Percentiles rank a stretch among this genome's conserved stretches.
Conservation (phyloP, 1,139 yeast genomes). For the Debaryomyces singareniensis region DNA sequence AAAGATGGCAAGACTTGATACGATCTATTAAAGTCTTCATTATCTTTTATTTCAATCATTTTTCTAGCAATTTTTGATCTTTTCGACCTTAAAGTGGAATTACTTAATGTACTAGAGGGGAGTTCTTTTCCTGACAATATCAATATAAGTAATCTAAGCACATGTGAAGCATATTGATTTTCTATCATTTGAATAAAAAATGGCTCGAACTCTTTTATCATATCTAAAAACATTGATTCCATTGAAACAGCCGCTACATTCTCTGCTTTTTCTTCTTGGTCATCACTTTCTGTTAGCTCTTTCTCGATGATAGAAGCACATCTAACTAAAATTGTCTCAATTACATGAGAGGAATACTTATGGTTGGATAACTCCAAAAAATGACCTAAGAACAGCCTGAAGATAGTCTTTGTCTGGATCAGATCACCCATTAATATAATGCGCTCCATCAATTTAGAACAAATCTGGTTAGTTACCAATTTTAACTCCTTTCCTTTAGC, state of each 20-base stretch:
- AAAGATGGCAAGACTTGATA: constrained; percentile 73
- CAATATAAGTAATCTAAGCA: constrained; percentile 63
- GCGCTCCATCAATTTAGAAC: constrained; percentile 89
- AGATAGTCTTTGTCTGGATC: constrained; percentile 57
- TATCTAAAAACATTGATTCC: constrained; percentile 58
- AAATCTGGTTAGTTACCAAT: constrained; percentile 87
- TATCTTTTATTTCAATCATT: constrained; percentile 83
- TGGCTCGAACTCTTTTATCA: constrained; percentile 64
- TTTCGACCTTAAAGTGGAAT: constrained; percentile 77
- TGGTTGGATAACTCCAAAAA: constrained; percentile 76
- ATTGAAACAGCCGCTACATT: constrained; percentile 41
- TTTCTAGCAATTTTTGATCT: constrained; percentile 87
- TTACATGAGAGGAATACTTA: constrained; percentile 89
- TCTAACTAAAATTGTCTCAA: constrained; percentile 78
- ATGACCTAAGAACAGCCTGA: constrained; percentile 63
- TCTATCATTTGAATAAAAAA: constrained; percentile 51
- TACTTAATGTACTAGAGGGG: constrained; percentile 69
- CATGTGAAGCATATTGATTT: constrained; percentile 87
- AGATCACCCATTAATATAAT: constrained; percentile 63
- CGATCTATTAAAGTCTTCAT: constrained; percentile 56
- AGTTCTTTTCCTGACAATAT: constrained; percentile 72
- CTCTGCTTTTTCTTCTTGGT: constrained; percentile 24
- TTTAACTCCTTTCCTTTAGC: constrained; percentile 86
- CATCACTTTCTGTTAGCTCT: constrained; percentile 41
- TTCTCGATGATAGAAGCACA: constrained; percentile 72